phyloP scores from a whole-genome alignment of 2,329 filamentous ascomycete species.

The Ophiostoma montium region DNA sequence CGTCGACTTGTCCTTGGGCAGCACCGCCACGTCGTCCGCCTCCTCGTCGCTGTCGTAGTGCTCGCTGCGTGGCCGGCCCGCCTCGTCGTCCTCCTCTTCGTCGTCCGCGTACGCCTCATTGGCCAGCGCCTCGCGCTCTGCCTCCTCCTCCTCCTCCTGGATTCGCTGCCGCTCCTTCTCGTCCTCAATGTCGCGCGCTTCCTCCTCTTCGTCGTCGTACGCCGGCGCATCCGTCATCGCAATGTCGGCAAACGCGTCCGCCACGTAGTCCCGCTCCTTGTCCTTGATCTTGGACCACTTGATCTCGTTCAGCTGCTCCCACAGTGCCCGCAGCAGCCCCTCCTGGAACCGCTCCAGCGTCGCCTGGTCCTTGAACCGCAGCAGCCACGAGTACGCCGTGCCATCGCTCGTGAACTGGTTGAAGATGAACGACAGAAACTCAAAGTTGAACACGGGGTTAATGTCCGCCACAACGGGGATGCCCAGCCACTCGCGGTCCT shows the following conservation, averaged over 20 bases:
- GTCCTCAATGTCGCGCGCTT: slow-evolving; percentile 17
- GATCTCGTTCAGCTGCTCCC: slow-evolving; percentile 87
- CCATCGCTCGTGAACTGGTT: slow-evolving; percentile 87
- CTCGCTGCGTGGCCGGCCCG: slow-evolving; percentile 40
- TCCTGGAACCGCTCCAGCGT: slow-evolving; percentile 80
- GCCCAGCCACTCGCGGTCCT: slow-evolving; percentile 71
- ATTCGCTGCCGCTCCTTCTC: slow-evolving; percentile 22
- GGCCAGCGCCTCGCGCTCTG: slow-evolving; percentile 20
- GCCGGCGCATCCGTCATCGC: slow-evolving; percentile 68
- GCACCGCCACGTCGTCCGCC: slow-evolving; percentile 67
- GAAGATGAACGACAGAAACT: slow-evolving; percentile 98
- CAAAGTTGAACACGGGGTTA: slow-evolving; percentile 97
- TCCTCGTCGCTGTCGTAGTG: slow-evolving; percentile 46
- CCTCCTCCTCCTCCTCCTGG: slow-evolving; percentile 29
- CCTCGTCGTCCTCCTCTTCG: slow-evolving; percentile 44
- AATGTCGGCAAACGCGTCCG: slow-evolving; percentile 90
- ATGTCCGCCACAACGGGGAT: slow-evolving; percentile 78
- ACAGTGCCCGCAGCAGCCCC: slow-evolving; percentile 85
- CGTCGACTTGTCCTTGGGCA: slow-evolving; percentile 54
- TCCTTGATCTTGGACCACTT: slow-evolving; percentile 94
- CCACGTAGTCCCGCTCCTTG: slow-evolving; percentile 81
- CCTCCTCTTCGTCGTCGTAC: slow-evolving; percentile 26
- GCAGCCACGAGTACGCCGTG: slow-evolving; percentile 85
- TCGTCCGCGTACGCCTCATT: slow-evolving; percentile 21
- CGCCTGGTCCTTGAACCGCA: slow-evolving; percentile 76